Base-by-base conservation (phyloP, 306 rosid genomes). In the Lagenaria siceraria region DNA sequence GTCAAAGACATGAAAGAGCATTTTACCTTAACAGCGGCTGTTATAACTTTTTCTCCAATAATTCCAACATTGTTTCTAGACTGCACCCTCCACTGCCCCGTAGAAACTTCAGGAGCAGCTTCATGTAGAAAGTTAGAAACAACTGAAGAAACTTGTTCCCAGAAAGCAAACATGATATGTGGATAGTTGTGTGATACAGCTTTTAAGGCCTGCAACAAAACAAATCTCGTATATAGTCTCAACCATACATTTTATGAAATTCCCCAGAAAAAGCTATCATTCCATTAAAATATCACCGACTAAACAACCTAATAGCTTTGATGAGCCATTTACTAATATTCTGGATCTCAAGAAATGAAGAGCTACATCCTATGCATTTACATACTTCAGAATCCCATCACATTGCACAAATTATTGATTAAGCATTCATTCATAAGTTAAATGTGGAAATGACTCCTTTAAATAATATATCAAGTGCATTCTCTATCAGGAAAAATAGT, bases 111-210 rank as follows among this genome's bases (percentile, higher is more conserved):
- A 71, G 87, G 79, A 78, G 79, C 77, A 58, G 81, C 83, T 85
- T 64, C 83, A 52, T 82, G 84, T 66, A 90, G 80, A 79, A 90
- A 77, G 56, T 81, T 81, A 78, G 81, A 84, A 79, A 92, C 90
- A 76, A 81, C 74, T 12, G 89, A 69, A 76, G 92, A 92, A 83
- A 95, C 83, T 78, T 77, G 84, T 77, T 84, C 86, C 99, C 99
- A 95, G 78, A 89, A 92, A 29, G 90, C 80, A 80, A 80, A 31
- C 85, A 88, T 87, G 69, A 82, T 83, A 78, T 83, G 86, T 54
- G 99, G 99, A 79, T 90, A 92, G 85, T 80, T 92, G 84, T 95
- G 99, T 64, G 85, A 92, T 79, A 86, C 88, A 79, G 92, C 92
- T 86, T 86, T 95, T 35, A 95, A 91, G 21, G 92, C 97, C 97